Evolutionary conservation across 2,329 filamentous ascomycete species (phyloP).

Genomic region (Cryoendolithus antarcticus): DNA sequence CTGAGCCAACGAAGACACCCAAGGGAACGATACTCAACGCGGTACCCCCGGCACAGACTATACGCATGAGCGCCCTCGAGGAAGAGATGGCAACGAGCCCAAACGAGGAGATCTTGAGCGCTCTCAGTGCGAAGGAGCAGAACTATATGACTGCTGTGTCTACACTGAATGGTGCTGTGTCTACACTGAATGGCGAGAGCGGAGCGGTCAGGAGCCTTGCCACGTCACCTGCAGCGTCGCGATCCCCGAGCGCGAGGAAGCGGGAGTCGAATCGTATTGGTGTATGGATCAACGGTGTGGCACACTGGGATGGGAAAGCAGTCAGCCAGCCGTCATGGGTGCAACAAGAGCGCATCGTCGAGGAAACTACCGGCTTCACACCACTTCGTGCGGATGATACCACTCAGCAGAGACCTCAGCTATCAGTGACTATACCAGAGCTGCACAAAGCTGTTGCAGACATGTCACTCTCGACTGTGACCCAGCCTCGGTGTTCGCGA

Average conservation of each 20-base stretch:
- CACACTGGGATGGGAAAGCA: constrained; percentile 26
- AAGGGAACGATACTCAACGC: constrained; percentile 21
- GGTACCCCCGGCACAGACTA: constrained; percentile 17
- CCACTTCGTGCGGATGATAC: constrained; percentile 5
- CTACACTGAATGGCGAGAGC: not conserved
- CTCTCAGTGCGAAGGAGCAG: constrained; percentile 7
- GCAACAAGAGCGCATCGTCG: constrained; percentile 6
- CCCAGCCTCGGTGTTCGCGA: no score
- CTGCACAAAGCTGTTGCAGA: no score
- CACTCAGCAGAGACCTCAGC: not conserved
- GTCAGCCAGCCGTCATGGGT: not conserved
- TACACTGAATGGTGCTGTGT: no score
- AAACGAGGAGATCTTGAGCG: constrained; percentile 27
- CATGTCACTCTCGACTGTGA: no score
- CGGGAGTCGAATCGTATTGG: constrained; percentile 25
- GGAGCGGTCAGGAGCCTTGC: constrained; percentile 5
- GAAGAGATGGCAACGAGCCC: constrained; percentile 27
- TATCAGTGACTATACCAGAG: constrained; percentile 1
- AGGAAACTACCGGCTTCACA: constrained; percentile 10
- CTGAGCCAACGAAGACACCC: not conserved
- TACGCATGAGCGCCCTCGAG: constrained; percentile 22
- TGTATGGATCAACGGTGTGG: constrained; percentile 32
- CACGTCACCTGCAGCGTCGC: constrained; percentile 6
- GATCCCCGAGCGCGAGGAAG: constrained; percentile 10
- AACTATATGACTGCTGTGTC: not conserved